Base-by-base conservation (phyloP, 345 rosid genomes). In the Reutealis trisperma region DNA sequence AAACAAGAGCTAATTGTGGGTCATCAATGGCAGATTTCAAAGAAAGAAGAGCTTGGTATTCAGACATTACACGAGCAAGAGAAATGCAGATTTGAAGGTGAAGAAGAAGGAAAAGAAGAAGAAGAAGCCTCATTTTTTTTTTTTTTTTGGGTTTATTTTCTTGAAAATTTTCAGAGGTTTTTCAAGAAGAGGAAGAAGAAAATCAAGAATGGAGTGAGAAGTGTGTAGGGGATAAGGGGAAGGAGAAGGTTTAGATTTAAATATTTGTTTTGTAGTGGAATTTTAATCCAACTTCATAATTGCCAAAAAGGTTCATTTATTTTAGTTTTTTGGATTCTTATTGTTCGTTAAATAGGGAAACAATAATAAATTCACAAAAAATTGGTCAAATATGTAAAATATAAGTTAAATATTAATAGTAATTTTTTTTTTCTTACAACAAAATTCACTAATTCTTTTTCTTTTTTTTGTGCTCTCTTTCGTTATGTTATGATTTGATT, bases 1-100 rank as follows among this genome's bases (percentile, higher is more conserved):
- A 58, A 47, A 90, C 42, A 65, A 95, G 91, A 8, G 89, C 58
- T 1, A 88, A 74, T 32, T 82, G 78, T 57, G 92, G 81, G 85
- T 86, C 92, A 80, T 82, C 89, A 81, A 96, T 74, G 84, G 90
- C 83, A 70, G 97, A 81, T 86, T 88, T 96, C n/a, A 91, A 66
- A 18, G 93, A 89, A 73, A 96, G 89, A 63, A 96, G 94, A 1
- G 94, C 94, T 10, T 80, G 84, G 80, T 78, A 80, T 87, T 96
- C 98, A 3, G 97, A 82, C 72, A 91, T 24, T 6, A 71, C 32
- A 61, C 83, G 83, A 25, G 77, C 87, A 4, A 57, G 27, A 70
- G 80, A 51, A 64, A 85, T 34, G 63, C 77, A 37, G 67, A 78
- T 70, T 16, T 86, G 88, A 84, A 86, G 86, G 83, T 83, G 85